Percentiles rank a stretch among this genome's conserved stretches.
Evolutionary conservation across 495 filamentous ascomycete species (phyloP).

Genomic region (Penicillium angulare): DNA sequence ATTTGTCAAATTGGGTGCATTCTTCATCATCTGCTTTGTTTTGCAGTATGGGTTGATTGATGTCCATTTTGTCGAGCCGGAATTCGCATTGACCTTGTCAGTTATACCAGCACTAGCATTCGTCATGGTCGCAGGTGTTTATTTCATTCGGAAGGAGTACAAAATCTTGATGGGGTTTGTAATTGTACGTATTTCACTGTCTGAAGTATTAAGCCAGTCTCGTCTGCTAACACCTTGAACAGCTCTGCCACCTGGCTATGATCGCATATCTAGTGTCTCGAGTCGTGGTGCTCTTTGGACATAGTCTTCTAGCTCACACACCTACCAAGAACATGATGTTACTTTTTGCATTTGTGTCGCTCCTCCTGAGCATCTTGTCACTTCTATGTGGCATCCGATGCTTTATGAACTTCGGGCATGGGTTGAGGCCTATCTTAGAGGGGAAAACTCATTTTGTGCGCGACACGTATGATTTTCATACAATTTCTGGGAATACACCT

Average conservation of each 20-base stretch:
- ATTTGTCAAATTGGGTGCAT: conserved; percentile 13
- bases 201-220: no score
- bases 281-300: conserved; percentile 15
- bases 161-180: conserved; percentile 8
- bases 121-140: conserved; percentile 15
- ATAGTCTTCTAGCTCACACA: no score
- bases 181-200: no score
- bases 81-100: conserved; percentile 20
- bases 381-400: conserved; percentile 14
- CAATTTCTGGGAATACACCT: no score
- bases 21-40: conserved; percentile 21
- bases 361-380: conserved; percentile 7
- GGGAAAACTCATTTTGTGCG: no score
- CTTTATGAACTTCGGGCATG: conserved; percentile 14
- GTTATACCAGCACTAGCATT: conserved; percentile 17
- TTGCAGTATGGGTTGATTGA: conserved; percentile 23
- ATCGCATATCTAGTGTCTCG: conserved; percentile 19
- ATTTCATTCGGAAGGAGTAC: conserved; percentile 12
- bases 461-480: no score
- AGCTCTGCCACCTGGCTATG: conserved; percentile 15
- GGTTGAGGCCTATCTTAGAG: no score
- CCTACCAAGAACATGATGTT: conserved; percentile 21
- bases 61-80: conserved; percentile 24
- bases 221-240: not conserved
- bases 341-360: conserved; percentile 13